These are phyloP conservation scores for Dactylellina cionopaga DNA, from an alignment of 2,329 filamentous ascomycete genomes.

Conservation along the genomic window DNA sequence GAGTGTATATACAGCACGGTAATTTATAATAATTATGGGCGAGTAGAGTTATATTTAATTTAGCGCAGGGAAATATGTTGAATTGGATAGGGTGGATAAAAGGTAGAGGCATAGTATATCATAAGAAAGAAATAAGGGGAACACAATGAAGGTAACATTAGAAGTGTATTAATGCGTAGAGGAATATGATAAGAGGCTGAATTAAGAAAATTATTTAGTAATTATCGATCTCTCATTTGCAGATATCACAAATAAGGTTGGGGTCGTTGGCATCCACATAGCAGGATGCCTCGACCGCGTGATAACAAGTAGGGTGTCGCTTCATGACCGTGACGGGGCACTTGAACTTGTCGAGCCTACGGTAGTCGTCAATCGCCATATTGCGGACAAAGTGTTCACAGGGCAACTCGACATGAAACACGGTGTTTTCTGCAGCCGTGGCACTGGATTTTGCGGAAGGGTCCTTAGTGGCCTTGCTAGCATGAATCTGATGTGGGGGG, in stretches of 20 bases:
- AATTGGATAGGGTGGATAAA: too few relatives aligned
- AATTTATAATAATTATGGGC: too few relatives aligned
- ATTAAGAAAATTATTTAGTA: too few relatives aligned
- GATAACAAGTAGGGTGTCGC: neutral
- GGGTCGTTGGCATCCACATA: neutral
- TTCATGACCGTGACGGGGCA: neutral
- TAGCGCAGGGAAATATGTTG: too few relatives aligned
- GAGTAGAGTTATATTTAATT: too few relatives aligned
- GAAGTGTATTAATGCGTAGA: too few relatives aligned
- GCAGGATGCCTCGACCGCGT: neutral
- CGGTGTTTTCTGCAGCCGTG: neutral
- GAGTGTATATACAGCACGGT: too few relatives aligned
- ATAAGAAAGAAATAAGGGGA: too few relatives aligned
- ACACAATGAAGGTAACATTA: too few relatives aligned
- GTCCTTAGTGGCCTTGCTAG: neutral
- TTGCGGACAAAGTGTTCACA: conserved; percentile 8
- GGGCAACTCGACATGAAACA: neutral
- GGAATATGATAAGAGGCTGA: too few relatives aligned
- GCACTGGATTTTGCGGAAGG: neutral
- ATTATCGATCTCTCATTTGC: too few relatives aligned
- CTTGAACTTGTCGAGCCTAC: neutral
- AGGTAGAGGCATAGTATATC: too few relatives aligned
- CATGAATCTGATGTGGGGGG: neutral
- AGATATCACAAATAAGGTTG: neutral
- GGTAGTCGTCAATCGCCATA: neutral